phyloP scores from a whole-genome alignment of 1,139 yeast genomes.

The Pichia sp. region DNA sequence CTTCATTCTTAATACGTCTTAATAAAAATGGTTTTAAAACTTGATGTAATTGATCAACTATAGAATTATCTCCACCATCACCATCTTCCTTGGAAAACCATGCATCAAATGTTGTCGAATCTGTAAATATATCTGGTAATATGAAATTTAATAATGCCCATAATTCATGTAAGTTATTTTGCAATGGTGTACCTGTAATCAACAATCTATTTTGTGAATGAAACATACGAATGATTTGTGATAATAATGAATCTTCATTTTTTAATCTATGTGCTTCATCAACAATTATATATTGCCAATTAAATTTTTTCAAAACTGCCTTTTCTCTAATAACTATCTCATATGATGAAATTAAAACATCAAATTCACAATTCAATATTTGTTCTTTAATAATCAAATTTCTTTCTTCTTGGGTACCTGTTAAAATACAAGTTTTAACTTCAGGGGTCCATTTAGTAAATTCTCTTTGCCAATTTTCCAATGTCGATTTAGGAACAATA shows the following conservation, averaged over 20 bases:
- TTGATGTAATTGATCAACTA: conserved; percentile 78
- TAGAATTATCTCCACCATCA: conserved; percentile 26
- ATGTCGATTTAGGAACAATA: conserved; percentile 71
- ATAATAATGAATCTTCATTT: conserved; percentile 66
- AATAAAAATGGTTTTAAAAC: conserved; percentile 73
- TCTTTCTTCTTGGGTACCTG: conserved; percentile 69
- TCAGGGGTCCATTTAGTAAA: conserved; percentile 77
- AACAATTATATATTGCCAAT: conserved; percentile 69
- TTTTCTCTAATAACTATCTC: conserved; percentile 76
- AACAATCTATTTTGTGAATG: conserved; percentile 63
- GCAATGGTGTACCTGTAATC: conserved; percentile 78
- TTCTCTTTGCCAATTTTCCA: conserved; percentile 77
- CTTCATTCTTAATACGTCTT: conserved; percentile 73
- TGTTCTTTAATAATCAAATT: conserved; percentile 43
- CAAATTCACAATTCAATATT: conserved; percentile 59
- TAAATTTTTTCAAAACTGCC: conserved; percentile 52
- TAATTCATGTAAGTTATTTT: conserved; percentile 69
- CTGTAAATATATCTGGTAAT: conserved; percentile 73
- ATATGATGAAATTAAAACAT: conserved; percentile 66
- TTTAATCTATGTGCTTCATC: conserved; percentile 83
- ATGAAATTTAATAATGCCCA: conserved; percentile 76
- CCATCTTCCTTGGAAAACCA: conserved; percentile 46
- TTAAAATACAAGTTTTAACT: conserved; percentile 57
- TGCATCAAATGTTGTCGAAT: conserved; percentile 64
- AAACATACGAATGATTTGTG: conserved; percentile 69